Evolutionary conservation across 2,329 filamentous ascomycete species (phyloP).

Genomic region (Scleromitrula shiraiana): DNA sequence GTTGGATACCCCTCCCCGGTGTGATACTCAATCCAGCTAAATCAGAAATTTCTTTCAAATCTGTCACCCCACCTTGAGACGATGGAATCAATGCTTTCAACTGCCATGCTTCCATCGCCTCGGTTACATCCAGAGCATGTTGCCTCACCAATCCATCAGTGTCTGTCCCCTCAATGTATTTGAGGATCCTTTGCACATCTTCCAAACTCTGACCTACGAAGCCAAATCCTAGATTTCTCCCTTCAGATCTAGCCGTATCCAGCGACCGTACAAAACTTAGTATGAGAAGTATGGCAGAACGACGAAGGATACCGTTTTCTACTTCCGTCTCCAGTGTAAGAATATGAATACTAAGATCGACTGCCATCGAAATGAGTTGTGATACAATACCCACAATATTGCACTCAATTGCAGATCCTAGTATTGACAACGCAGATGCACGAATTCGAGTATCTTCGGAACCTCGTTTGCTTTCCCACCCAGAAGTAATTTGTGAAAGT

Average conservation of each 20-base stretch:
- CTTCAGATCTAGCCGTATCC: conserved; percentile 42
- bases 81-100: conserved; percentile 35
- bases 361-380: conserved; percentile 42
- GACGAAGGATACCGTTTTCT: conserved; percentile 56
- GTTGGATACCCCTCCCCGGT: conserved; percentile 20
- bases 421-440: conserved; percentile 59
- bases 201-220: conserved; percentile 47
- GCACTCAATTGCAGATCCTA: conserved; percentile 52
- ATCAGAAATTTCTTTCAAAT: conserved; percentile 23
- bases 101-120: conserved; percentile 56
- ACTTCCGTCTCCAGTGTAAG: conserved; percentile 53
- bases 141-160: conserved; percentile 59
- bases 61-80: neutral
- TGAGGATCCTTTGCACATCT: conserved; percentile 54
- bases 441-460: conserved; percentile 64
- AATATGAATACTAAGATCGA: conserved; percentile 57
- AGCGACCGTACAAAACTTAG: conserved; percentile 54
- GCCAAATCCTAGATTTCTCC: conserved; percentile 43
- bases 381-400: conserved; percentile 50
- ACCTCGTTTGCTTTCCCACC: conserved; percentile 59
- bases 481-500: conserved; percentile 51
- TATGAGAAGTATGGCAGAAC: conserved; percentile 57
- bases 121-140: conserved; percentile 59
- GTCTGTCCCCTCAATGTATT: conserved; percentile 58
- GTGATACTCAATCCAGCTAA: conserved; percentile 39